Evolutionary conservation across 2,329 filamentous ascomycete species (phyloP).

Genomic region (Ophiostoma pallidulum): DNA sequence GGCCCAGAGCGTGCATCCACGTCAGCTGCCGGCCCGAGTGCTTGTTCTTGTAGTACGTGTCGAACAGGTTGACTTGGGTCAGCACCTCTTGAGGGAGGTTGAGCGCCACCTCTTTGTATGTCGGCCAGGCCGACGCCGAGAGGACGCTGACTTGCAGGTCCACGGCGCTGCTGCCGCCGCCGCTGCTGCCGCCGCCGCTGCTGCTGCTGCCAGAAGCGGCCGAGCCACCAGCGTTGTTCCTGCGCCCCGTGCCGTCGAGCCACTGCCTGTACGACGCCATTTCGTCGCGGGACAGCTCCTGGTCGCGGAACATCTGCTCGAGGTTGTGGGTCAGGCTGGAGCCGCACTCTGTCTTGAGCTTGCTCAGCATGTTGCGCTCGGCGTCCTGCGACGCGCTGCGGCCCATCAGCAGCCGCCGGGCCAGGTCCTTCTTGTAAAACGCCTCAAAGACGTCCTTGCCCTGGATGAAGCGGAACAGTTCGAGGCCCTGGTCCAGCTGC

Average conservation of each 20-base stretch:
- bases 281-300: constrained; percentile 85
- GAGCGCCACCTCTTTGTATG: constrained; percentile 58
- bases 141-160: constrained; percentile 82
- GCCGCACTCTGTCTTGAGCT: constrained; percentile 87
- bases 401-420: constrained; percentile 79
- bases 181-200: neutral
- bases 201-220: too few relatives aligned
- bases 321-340: constrained; percentile 92
- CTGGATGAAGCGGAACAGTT: constrained; percentile 93
- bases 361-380: constrained; percentile 87
- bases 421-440: constrained; percentile 97
- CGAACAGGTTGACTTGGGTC: constrained; percentile 70
- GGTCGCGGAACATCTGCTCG: constrained; percentile 99
- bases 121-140: constrained; percentile 87
- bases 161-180: constrained; percentile 29
- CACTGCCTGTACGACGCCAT: constrained; percentile 78
- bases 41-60: constrained; percentile 77
- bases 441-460: constrained; percentile 97
- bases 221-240: constrained; percentile 23
- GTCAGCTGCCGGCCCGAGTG: constrained; percentile 78
- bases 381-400: constrained; percentile 90
- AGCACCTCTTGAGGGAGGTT: constrained; percentile 68
- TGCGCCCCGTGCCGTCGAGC: constrained; percentile 34
- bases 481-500: constrained; percentile 84
- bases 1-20: constrained; percentile 90